phyloP scores from a whole-genome alignment of 768 basidiomycete genomes.

The Trametes elegans region DNA sequence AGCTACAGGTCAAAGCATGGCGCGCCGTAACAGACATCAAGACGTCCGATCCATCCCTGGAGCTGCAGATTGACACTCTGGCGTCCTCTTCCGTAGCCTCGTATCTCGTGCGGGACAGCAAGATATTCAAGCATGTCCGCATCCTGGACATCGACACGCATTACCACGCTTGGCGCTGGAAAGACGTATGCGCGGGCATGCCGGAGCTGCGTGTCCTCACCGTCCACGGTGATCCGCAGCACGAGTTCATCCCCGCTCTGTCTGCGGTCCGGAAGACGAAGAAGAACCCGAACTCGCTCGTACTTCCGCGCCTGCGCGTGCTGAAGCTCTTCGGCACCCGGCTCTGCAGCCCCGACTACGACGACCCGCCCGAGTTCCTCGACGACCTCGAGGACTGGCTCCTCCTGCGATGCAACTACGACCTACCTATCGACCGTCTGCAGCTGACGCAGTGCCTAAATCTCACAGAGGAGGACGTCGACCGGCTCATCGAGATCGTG shows the following conservation, averaged over 20 bases:
- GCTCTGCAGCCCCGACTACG: conserved; percentile 2
- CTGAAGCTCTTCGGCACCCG: background rate
- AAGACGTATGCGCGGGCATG: conserved; percentile 12
- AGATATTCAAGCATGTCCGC: background rate
- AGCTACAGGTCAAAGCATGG: background rate
- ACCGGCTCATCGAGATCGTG: conserved; percentile 1
- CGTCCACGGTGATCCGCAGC: background rate
- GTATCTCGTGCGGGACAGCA: background rate
- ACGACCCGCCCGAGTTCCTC: conserved; percentile 1
- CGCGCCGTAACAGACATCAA: background rate
- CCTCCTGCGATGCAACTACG: conserved; percentile 7
- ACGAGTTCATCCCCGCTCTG: conserved; percentile 1
- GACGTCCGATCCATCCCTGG: background rate
- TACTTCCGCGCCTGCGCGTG: background rate
- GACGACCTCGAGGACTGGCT: conserved; percentile 6
- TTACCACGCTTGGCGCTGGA: conserved; percentile 4
- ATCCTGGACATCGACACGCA: background rate
- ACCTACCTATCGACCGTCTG: background rate
- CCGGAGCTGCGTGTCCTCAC: background rate
- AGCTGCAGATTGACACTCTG: background rate
- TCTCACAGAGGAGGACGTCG: conserved; percentile 1
- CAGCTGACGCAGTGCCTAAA: conserved; percentile 2
- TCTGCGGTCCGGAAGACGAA: background rate
- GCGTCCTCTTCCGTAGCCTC: background rate
- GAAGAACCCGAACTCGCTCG: background rate